Percentiles rank a stretch among this genome's conserved stretches.
phyloP scores from a whole-genome alignment of 2,329 filamentous ascomycete genomes.

The Ophiostoma sp. region DNA sequence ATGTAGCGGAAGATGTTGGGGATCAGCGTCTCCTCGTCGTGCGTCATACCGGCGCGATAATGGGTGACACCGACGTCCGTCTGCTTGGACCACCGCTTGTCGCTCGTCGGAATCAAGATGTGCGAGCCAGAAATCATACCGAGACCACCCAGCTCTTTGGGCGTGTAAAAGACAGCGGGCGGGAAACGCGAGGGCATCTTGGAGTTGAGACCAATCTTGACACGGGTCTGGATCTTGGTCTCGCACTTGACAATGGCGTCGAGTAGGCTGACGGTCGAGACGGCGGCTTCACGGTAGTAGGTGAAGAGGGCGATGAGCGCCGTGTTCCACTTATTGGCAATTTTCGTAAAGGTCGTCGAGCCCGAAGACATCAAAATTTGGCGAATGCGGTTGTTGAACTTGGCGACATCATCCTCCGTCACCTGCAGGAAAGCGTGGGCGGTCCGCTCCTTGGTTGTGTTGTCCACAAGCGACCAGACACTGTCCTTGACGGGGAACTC shows the following conservation, averaged over 20 bases:
- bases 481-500: constrained; percentile 98
- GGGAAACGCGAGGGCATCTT: constrained; percentile 99
- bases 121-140: constrained; percentile 99
- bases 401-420: constrained; percentile 95
- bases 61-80: constrained; percentile 97
- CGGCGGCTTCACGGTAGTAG: constrained; percentile 96
- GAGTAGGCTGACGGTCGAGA: constrained; percentile 88
- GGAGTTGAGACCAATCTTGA: constrained; percentile 97
- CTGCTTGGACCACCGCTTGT: constrained; percentile 98
- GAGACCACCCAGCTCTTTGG: constrained; percentile 93
- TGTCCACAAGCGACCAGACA: constrained; percentile 96
- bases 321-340: constrained; percentile 99
- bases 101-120: constrained; percentile 93
- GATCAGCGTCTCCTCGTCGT: constrained; percentile 95
- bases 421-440: constrained; percentile 97
- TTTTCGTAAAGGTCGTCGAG: constrained; percentile 99
- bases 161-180: constrained; percentile 97
- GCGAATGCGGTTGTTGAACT: constrained; percentile 98
- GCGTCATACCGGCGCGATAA: constrained; percentile 95
- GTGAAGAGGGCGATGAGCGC: constrained; percentile 96
- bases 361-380: constrained; percentile 99
- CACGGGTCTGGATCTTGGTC: constrained; percentile 97
- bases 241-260: constrained; percentile 99
- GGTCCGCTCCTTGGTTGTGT: constrained; percentile 93
- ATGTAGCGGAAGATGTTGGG: constrained; percentile 99